Evolutionary conservation across 345 rosid genomes (phyloP).

Genomic region (Pistacia integerrima): DNA sequence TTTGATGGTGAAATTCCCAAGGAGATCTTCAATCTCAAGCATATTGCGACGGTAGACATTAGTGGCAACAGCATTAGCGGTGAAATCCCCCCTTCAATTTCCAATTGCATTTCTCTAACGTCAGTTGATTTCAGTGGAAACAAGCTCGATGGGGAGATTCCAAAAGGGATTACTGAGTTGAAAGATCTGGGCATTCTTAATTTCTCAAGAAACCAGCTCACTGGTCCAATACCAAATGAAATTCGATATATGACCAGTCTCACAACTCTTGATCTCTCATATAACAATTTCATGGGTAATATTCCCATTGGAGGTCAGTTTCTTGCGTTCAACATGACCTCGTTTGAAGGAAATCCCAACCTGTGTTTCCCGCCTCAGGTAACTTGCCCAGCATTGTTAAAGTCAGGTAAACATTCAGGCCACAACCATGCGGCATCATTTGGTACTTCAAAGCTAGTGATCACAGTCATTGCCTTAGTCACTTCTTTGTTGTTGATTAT

Average conservation of each 20-base stretch:
- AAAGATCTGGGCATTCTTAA: slow-evolving; percentile 61
- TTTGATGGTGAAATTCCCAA: slow-evolving; percentile 58
- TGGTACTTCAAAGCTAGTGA: slow-evolving; percentile 43
- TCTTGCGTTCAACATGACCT: slow-evolving; percentile 62
- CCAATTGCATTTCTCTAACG: slow-evolving; percentile 45
- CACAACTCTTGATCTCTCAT: slow-evolving; percentile 73
- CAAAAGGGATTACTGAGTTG: slow-evolving; percentile 46
- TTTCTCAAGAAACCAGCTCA: slow-evolving; percentile 64
- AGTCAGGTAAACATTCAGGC: slow-evolving; percentile 27
- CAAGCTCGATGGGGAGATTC: slow-evolving; percentile 64
- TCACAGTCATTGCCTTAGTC: slow-evolving; percentile 40
- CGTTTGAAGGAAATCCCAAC: slow-evolving; percentile 68
- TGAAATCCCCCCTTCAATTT: slow-evolving; percentile 55
- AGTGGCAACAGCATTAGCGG: slow-evolving; percentile 66
- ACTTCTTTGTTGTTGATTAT: slow-evolving; percentile 45
- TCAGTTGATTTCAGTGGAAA: slow-evolving; percentile 72
- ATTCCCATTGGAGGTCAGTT: slow-evolving; percentile 81
- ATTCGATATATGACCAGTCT: slow-evolving; percentile 72
- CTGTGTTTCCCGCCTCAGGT: slow-evolving; percentile 52
- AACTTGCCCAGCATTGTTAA: slow-evolving; percentile 40
- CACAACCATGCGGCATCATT: slow-evolving; percentile 33
- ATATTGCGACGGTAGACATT: slow-evolving; percentile 47
- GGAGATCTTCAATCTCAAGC: slow-evolving; percentile 51
- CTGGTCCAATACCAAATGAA: slow-evolving; percentile 67
- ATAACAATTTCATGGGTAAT: slow-evolving; percentile 62